These are phyloP conservation scores for Phytopythium mirpurense DNA, from an alignment of 352 stramenopile species.

Conservation along the genomic window DNA sequence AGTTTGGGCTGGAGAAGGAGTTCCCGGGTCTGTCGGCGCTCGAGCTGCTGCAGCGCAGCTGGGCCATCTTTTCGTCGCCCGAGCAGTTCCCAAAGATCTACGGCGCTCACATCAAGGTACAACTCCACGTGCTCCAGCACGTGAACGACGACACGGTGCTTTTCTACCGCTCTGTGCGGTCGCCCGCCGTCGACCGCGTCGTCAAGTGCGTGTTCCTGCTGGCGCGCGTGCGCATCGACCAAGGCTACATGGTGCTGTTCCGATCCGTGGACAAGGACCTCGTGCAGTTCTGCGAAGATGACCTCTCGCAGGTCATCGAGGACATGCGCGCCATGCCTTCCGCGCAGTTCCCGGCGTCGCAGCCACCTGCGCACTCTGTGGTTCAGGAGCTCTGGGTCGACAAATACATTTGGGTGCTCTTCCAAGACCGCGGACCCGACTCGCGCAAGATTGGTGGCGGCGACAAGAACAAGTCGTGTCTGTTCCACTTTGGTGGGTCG, in stretches of 20 bases:
- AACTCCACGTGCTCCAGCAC: slow-evolving; percentile 43
- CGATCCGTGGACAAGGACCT: slow-evolving; percentile 42
- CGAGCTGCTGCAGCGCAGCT: slow-evolving; percentile 45
- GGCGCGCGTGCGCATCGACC: slow-evolving; percentile 40
- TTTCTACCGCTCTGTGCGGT: slow-evolving; percentile 43
- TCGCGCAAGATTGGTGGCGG: not conserved
- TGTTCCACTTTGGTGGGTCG: slow-evolving; percentile 60
- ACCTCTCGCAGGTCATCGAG: slow-evolving; percentile 13
- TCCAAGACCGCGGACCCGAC: slow-evolving; percentile 25
- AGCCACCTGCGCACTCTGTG: not conserved
- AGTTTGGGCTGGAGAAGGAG: slow-evolving; percentile 61
- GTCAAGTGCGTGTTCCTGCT: slow-evolving; percentile 64
- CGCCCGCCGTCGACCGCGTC: slow-evolving; percentile 23
- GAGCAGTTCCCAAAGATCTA: slow-evolving; percentile 48
- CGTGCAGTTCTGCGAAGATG: slow-evolving; percentile 44
- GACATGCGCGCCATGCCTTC: slow-evolving; percentile 9
- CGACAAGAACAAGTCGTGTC: slow-evolving; percentile 14
- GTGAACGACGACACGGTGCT: slow-evolving; percentile 53
- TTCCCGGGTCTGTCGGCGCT: slow-evolving; percentile 28
- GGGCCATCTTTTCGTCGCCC: slow-evolving; percentile 48
- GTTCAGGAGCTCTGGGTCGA: slow-evolving; percentile 40
- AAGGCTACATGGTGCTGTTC: slow-evolving; percentile 66
- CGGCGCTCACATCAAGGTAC: slow-evolving; percentile 28
- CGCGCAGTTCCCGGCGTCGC: slow-evolving; percentile 7
- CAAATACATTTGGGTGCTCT: slow-evolving; percentile 62